Base-by-base conservation (phyloP, 192 early-diverging fungal genomes). In the Bifiguratus adelaidae region DNA sequence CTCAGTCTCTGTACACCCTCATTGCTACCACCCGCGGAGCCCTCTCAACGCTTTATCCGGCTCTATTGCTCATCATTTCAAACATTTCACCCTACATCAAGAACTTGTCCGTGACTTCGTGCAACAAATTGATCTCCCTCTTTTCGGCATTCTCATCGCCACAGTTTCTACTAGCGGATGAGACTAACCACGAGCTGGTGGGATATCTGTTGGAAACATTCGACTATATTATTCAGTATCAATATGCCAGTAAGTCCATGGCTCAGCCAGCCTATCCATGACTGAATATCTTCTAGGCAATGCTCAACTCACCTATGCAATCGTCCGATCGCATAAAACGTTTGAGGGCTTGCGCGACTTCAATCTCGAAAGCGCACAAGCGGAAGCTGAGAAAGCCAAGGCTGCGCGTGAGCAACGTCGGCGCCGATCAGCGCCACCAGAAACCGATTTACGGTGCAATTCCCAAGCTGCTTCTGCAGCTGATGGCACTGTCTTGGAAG, bases 11-110 rank as follows among this genome's bases (percentile, higher is more conserved):
- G 16, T 82, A 83, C 45, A 77, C 71, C 16, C 55, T 91, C 6
- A 78, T 91, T 34, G 75, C 86, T 20, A 76, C 87, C 8, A 86
- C 86, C 20, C 74, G 72, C 51, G 74, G 77, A 9, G 58, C 72
- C 15, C 55, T 89, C 27, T 47, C 71, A 4, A 66, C 79, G 0
- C 65, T 91, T 4, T 88, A 89, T 61, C 86, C 89, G 41, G 80
- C 81, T 24, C 49, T 91, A 22, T 65, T 95, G 20, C 59, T 86
- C 13, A 73, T 81, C n/a, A 67, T 95, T 19, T 65, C 81, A 29
- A 95, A 95, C 53, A 73, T 91, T 12, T 77, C 86, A 0, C 86
- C 90, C 3, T 85, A 86, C 47, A 46, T 92, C 33, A 87, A 86
- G 36, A 77, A 77, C 32, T 48, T 92, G 16, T 82, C 82, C 28